These are phyloP conservation scores for Limnomonas spitsbergensis DNA, from an alignment of 139 green algal species.

Conservation along the genomic window DNA sequence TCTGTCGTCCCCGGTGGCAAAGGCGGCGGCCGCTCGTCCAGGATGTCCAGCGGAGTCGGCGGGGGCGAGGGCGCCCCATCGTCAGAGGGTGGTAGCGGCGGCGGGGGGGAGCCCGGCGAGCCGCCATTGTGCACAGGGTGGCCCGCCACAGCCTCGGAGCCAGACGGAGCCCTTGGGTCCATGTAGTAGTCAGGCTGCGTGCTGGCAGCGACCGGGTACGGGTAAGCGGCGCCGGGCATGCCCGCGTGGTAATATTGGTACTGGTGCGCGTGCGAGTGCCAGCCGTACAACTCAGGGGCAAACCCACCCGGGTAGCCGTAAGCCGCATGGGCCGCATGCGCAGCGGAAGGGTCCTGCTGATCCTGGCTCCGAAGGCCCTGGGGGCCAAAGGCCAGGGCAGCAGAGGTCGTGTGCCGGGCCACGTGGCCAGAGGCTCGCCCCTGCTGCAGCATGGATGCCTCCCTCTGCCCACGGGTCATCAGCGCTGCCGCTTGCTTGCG, in stretches of 20 bases:
- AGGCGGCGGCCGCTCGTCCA: background rate
- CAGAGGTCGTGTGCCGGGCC: background rate
- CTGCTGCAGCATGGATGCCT: background rate
- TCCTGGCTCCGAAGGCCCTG: too few relatives aligned
- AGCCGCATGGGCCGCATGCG: background rate
- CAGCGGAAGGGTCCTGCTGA: background rate
- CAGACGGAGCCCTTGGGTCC: too few relatives aligned
- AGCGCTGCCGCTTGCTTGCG: background rate
- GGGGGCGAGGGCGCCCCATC: background rate
- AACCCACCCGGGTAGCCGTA: background rate
- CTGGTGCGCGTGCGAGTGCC: slow-evolving; percentile 15
- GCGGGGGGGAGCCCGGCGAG: background rate
- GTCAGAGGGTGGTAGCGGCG: background rate
- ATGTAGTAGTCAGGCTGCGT: too few relatives aligned
- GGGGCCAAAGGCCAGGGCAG: background rate
- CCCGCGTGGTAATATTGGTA: too few relatives aligned
- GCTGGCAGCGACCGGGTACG: too few relatives aligned
- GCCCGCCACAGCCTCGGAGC: too few relatives aligned
- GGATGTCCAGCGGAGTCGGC: background rate
- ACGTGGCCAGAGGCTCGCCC: background rate
- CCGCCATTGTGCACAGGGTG: too few relatives aligned
- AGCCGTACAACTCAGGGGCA: slow-evolving; percentile 16
- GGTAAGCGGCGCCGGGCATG: too few relatives aligned
- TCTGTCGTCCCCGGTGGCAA: background rate
- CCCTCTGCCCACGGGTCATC: background rate